phyloP scores from a whole-genome alignment of 805 yeast genomes.

The Candida dendrica region DNA sequence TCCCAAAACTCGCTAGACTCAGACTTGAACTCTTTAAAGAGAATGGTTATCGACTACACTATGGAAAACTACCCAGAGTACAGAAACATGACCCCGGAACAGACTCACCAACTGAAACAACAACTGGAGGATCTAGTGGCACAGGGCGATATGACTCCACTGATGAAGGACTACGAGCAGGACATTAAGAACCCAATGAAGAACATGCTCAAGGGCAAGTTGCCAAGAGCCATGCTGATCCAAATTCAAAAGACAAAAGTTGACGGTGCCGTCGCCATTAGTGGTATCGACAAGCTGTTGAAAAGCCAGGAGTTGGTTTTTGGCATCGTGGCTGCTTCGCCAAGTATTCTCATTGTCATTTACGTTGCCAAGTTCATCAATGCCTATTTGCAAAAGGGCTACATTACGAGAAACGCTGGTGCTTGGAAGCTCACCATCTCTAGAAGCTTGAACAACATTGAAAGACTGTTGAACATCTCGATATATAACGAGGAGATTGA shows the following conservation, averaged over 20 bases:
- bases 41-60: conserved; percentile 80
- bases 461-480: conserved; percentile 37
- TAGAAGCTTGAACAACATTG: conserved; percentile 49
- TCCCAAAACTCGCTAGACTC: conserved; percentile 72
- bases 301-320: conserved; percentile 92
- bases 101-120: conserved; percentile 14
- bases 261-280: conserved; percentile 84
- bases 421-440: conserved; percentile 26
- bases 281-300: conserved; percentile 83
- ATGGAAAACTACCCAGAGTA: conserved; percentile 25
- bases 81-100: conserved; percentile 16
- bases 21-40: conserved; percentile 71
- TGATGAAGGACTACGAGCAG: conserved; percentile 74
- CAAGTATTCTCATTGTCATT: conserved; percentile 57
- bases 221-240: conserved; percentile 71
- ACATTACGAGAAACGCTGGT: conserved; percentile 12
- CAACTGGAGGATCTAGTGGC: conserved; percentile 43
- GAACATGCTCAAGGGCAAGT: conserved; percentile 55
- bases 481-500: conserved; percentile 21
- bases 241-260: conserved; percentile 96
- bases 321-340: conserved; percentile 85
- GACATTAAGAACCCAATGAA: conserved; percentile 66
- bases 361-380: conserved; percentile 28
- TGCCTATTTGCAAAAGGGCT: conserved; percentile 28
- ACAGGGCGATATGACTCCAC: conserved; percentile 71